A percentile compares a stretch with the other conserved stretches of the same genome.
Conservation (phyloP, 345 rosid species). For the Citrus sp. region DNA sequence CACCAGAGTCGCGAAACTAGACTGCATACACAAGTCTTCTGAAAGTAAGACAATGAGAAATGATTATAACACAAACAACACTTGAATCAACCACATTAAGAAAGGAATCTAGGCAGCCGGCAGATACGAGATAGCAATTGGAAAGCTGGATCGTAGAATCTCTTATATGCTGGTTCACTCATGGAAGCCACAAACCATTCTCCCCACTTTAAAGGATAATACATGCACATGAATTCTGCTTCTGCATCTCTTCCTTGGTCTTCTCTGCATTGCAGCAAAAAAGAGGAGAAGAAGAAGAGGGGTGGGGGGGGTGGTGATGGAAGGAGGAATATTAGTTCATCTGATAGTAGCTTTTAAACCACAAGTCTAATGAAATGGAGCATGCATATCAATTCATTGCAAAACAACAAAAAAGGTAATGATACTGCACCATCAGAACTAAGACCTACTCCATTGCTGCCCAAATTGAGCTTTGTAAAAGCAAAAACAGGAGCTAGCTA, state of each 20-base stretch:
- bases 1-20: too few relatives aligned
- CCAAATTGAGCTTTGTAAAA: neutral
- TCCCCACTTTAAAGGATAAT: conserved; percentile 25
- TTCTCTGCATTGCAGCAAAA: conserved; percentile 22
- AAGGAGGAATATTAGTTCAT: neutral
- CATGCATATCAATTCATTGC: neutral
- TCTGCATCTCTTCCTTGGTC: conserved; percentile 27
- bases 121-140: neutral
- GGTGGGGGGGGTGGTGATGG: neutral
- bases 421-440: neutral
- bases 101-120: neutral
- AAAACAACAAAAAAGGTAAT: neutral
- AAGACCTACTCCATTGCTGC: neutral
- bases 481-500: neutral
- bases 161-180: neutral
- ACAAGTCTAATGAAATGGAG: neutral
- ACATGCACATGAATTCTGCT: conserved; percentile 33
- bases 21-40: neutral
- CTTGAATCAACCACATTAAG: neutral
- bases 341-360: neutral
- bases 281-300: neutral
- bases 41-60: neutral
- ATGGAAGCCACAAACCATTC: neutral
- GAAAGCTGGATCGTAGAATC: neutral
- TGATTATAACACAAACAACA: neutral